phyloP scores from a whole-genome alignment of 169 alveolate species.

The Plasmodium gaboni region DNA sequence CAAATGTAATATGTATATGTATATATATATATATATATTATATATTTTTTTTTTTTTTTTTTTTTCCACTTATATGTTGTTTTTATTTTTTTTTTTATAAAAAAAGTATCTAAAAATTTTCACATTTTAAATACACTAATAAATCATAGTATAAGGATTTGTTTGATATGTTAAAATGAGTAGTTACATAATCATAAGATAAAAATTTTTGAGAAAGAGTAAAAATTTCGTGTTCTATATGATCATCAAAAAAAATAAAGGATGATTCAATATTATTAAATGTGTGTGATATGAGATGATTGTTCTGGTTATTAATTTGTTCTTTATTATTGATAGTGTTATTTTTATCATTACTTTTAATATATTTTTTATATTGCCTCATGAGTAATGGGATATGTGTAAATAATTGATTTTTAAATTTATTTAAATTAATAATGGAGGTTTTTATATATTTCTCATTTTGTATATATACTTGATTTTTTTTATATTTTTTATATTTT shows the following conservation, averaged over 20 bases:
- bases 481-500: not conserved
- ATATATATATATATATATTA: not conserved
- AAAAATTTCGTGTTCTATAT: slow-evolving; percentile 6
- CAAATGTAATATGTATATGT: not conserved
- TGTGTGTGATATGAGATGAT: no score
- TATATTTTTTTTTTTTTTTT: no score
- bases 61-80: no score
- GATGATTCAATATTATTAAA: not conserved
- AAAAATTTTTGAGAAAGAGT: slow-evolving; percentile 26
- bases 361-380: not conserved
- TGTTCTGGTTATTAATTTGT: not conserved
- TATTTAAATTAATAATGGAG: not conserved
- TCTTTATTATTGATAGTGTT: not conserved
- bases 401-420: not conserved
- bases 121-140: not conserved
- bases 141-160: slow-evolving; percentile 27
- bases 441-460: not conserved
- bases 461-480: not conserved
- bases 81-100: no score
- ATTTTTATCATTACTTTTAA: not conserved
- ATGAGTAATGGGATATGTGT: not conserved
- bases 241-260: slow-evolving; percentile 12
- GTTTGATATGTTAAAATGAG: slow-evolving; percentile 9
- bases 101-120: no score
- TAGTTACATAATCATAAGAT: slow-evolving; percentile 24